Base-by-base conservation (phyloP, 2,329 filamentous ascomycete genomes). In the Claviceps paspali region DNA sequence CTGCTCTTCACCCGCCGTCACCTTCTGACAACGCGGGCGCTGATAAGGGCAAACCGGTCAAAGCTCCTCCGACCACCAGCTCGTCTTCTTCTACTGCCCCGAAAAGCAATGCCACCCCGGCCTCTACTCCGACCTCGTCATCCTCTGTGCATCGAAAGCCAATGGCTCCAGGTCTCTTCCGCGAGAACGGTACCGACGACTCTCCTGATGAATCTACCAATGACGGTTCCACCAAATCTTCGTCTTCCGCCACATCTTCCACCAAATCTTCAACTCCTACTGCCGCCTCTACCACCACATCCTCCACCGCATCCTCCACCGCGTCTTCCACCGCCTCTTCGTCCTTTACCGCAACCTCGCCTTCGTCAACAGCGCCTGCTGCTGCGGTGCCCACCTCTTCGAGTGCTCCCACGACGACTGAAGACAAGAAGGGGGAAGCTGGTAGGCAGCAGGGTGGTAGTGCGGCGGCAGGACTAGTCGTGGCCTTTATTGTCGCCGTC, bases 401-500 rank as follows among this genome's bases (percentile, higher is more conserved):
- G 47, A 44, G 52, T 9, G 44, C 53, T 8, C 48, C 61, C 10
- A 51, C 50, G 10, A 52, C 56, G 14, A 52, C 59, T n/a, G 46
- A 47, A n/a, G n/a, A n/a, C 33, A 55, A 56, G 43, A 55, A 63
- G 46, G 69, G 58, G 43, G 66, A 70, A 44, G 57, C 55, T 37
- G 65, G 61, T 15, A 58, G 59, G 12, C 63, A 62, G 32, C 62
- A 70, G 45, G 64, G 65, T 35, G n/a, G n/a, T n/a, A 64, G 63
- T 34, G 68, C 70, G 35, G 52, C 71, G 28, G 68, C 61, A 6
- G 68, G 71, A 32, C 59, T 76, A 17, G 56, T 75, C 30, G 61
- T 75, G 32, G 71, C 70, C 37, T 61, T 76, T 31, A 57, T 73
- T 23, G 70, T 68, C 18, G 64, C 69, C 19, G 62, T 63, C 12